A percentile compares a stretch with the other conserved stretches of the same genome.
These are phyloP conservation scores for Dioszegia crocea DNA, from an alignment of 768 basidiomycete species.

Conservation along the genomic window DNA sequence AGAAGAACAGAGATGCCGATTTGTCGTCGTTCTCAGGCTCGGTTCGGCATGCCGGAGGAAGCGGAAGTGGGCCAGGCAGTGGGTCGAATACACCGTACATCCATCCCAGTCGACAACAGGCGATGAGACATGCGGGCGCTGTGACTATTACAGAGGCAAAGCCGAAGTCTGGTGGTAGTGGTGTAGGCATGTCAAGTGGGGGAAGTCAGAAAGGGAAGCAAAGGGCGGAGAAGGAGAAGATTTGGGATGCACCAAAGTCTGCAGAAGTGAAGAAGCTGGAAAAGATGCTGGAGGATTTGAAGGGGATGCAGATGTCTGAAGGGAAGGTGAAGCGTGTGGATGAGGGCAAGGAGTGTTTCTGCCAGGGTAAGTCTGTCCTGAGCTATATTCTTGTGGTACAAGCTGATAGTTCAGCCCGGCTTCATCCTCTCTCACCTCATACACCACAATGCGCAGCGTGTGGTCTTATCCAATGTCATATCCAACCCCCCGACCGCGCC, in stretches of 20 bases:
- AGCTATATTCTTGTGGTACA: not conserved
- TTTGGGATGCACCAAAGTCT: slow-evolving; percentile 41
- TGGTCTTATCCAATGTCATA: slow-evolving; percentile 46
- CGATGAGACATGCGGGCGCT: slow-evolving; percentile 12
- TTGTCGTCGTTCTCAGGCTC: not conserved
- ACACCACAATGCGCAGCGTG: slow-evolving; percentile 48
- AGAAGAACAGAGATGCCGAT: slow-evolving; percentile 39
- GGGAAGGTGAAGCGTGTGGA: slow-evolving; percentile 21
- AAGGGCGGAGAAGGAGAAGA: slow-evolving; percentile 19
- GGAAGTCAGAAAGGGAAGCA: slow-evolving; percentile 21
- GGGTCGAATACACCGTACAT: not conserved
- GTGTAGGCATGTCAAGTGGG: not conserved
- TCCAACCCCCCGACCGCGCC: slow-evolving; percentile 47
- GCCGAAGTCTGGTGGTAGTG: not conserved
- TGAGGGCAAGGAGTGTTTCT: slow-evolving; percentile 37
- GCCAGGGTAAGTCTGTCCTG: slow-evolving; percentile 40
- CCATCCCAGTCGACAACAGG: slow-evolving; percentile 8
- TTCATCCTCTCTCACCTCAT: slow-evolving; percentile 47
- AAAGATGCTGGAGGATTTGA: slow-evolving; percentile 27
- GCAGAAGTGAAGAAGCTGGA: slow-evolving; percentile 38
- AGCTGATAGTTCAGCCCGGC: too few species aligned
- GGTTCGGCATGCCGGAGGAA: not conserved
- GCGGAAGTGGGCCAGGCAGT: not conserved
- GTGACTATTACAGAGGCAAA: slow-evolving; percentile 12
- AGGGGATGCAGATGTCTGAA: slow-evolving; percentile 23